Percentiles rank a stretch among this genome's conserved stretches.
Conservation (phyloP, 139 green algal genomes). For the Chlorella sp. region DNA sequence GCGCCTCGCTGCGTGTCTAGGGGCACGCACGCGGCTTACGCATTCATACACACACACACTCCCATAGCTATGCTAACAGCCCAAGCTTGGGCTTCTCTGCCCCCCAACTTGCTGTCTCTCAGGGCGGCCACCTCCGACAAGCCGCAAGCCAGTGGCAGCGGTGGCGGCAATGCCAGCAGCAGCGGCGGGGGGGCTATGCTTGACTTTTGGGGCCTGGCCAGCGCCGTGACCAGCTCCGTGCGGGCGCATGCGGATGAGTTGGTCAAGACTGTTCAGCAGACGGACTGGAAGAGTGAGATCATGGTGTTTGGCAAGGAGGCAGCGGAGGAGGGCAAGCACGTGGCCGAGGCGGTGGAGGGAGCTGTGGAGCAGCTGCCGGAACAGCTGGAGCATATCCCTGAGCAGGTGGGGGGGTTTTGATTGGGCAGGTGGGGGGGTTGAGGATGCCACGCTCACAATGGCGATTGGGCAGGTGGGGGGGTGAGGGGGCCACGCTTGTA, state of each 20-base stretch:
- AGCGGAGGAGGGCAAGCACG: conserved; percentile 47
- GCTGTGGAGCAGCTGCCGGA: conserved; percentile 41
- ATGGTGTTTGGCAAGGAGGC: conserved; percentile 55
- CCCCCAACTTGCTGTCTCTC: not conserved
- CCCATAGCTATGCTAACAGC: not conserved
- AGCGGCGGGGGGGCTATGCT: not conserved
- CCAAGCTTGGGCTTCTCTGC: not conserved
- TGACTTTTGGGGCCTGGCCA: conserved; percentile 50
- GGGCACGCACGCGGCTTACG: not conserved
- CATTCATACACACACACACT: not conserved
- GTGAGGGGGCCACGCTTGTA: no score
- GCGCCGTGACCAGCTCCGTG: conserved; percentile 47
- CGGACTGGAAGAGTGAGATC: conserved; percentile 68
- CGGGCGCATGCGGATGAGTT: conserved; percentile 57
- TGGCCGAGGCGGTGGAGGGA: conserved; percentile 34
- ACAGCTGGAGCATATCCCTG: conserved; percentile 32
- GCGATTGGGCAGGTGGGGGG: not conserved
- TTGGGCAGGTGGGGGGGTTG: not conserved
- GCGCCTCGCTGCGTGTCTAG: no score
- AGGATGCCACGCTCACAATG: no score
- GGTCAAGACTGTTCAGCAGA: conserved; percentile 53
- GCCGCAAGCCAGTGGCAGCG: no score
- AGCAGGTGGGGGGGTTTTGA: conserved; percentile 12
- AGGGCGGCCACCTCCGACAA: no score
- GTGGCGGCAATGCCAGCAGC: no score